Percentiles rank a stretch among this genome's conserved stretches.
These are phyloP conservation scores for Neopestalotiopsis rosae DNA, from an alignment of 2,329 filamentous ascomycete genomes.

Conservation along the genomic window DNA sequence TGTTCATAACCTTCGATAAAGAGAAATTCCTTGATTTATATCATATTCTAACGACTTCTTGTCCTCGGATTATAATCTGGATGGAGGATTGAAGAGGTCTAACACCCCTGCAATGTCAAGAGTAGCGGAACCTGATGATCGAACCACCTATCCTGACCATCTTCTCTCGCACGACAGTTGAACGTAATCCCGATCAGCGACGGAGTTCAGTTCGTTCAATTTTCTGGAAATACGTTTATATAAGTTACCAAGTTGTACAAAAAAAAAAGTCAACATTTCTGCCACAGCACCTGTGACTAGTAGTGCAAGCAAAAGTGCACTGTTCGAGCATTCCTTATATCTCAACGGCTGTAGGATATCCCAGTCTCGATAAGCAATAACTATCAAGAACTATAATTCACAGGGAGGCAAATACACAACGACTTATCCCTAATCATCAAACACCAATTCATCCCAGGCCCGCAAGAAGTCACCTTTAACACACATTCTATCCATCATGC, in stretches of 20 bases:
- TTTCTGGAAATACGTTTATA: not conserved
- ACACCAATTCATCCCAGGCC: not conserved
- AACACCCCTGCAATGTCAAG: not conserved
- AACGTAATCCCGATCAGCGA: conserved; percentile 2
- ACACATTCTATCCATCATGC: not conserved
- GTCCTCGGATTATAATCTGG: no score
- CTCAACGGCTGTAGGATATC: no score
- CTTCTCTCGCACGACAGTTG: conserved; percentile 7
- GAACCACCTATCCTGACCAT: conserved; percentile 6
- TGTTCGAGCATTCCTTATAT: no score
- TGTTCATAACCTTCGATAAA: no score
- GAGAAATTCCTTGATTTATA: no score
- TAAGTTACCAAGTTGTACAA: not conserved
- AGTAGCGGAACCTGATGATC: not conserved
- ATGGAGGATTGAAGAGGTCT: no score
- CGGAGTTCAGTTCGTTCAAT: not conserved
- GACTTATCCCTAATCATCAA: not conserved
- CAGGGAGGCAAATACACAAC: not conserved
- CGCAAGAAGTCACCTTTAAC: not conserved
- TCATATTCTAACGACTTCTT: no score
- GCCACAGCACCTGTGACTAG: not conserved
- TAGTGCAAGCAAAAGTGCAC: not conserved
- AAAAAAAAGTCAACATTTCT: not conserved
- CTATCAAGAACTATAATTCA: no score
- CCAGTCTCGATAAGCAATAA: no score